Percentiles rank a stretch among this genome's conserved stretches.
phyloP scores from a whole-genome alignment of 2,329 filamentous ascomycete genomes.

The Fusarium domesticum region DNA sequence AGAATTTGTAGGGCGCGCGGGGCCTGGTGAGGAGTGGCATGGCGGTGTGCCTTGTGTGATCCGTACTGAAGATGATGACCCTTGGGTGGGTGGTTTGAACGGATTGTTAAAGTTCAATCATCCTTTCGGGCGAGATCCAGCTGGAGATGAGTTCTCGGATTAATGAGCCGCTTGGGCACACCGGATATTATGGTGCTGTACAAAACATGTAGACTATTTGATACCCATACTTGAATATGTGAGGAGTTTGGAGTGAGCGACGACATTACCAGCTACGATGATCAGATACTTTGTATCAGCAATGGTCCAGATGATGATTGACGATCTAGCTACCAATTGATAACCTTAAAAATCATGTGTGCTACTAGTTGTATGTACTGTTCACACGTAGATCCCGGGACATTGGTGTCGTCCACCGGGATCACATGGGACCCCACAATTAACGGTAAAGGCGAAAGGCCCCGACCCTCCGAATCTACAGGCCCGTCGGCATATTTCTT shows the following conservation, averaged over 20 bases:
- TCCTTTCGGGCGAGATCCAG: slow-evolving; percentile 67
- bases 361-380: neutral
- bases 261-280: neutral
- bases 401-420: neutral
- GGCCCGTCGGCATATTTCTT: too few relatives aligned
- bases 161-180: slow-evolving; percentile 14
- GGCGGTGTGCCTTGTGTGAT: slow-evolving; percentile 93
- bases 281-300: too few relatives aligned
- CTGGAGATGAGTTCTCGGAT: slow-evolving; percentile 30
- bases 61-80: slow-evolving; percentile 72
- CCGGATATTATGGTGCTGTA: neutral
- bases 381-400: neutral
- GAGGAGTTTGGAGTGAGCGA: neutral
- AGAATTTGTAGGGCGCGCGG: slow-evolving; percentile 62
- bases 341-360: neutral
- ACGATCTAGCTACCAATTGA: neutral
- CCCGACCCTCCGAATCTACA: neutral
- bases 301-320: too few relatives aligned
- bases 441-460: neutral
- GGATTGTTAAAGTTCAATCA: slow-evolving; percentile 96
- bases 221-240: slow-evolving; percentile 2
- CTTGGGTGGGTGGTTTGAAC: slow-evolving; percentile 95
- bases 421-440: neutral
- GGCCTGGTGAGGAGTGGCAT: slow-evolving; percentile 51
- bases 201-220: slow-evolving; percentile 3